Evolutionary conservation across 129 eudicot genomes (phyloP), one percentile per base, ranked within the genome.

Genomic region (Solidago caesia): DNA sequence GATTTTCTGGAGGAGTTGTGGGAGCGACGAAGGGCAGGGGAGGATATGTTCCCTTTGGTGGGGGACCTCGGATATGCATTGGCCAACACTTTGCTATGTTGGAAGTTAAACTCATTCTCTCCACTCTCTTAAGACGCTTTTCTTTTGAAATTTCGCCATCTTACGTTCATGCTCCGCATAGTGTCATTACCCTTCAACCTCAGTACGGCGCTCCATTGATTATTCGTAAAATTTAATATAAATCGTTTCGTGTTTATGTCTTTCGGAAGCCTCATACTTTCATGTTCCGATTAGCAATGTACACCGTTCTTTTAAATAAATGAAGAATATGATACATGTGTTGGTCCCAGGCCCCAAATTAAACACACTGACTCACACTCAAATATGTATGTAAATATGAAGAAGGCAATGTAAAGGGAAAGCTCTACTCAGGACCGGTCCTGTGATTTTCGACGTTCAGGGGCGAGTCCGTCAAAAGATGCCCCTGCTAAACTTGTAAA

Each of bases 1-100:
- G 84, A 27, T 80, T 75, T 51, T 61, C 84, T 51, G 80, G 70
- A 75, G 84, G 84, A 53, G 70, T 80, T 5, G 63, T 80, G 0
- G 69, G 76, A 43, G 85, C 84, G 21, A 75, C 80, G 14, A 75
- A 75, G 45, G 62, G 75, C 60, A 59, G 44, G 52, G 73, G 63
- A 2, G 44, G 55, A 12, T 78, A 71, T 27, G 52, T 78, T 64
- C 82, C 82, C 15, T 78, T 78, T 7, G 82, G 82, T 64, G 63
- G 82, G 82, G 82, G 82, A 14, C 83, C 83, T 73, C 53, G 83
- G 64, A 79, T 73, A 27, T 79, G 82, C n/a, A 0, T 79, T 44
- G 82, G 82, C 26, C 82, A 71, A 79, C 72, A 79, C 41, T 79
- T 72, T 63, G 82, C 82, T 11, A 5, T 78, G 71, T 11, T 78